A percentile compares a stretch with the other conserved stretches of the same genome.
These are phyloP conservation scores for Aegilops tauschii DNA, from an alignment of 176 grass and related monocot species.

Conservation along the genomic window DNA sequence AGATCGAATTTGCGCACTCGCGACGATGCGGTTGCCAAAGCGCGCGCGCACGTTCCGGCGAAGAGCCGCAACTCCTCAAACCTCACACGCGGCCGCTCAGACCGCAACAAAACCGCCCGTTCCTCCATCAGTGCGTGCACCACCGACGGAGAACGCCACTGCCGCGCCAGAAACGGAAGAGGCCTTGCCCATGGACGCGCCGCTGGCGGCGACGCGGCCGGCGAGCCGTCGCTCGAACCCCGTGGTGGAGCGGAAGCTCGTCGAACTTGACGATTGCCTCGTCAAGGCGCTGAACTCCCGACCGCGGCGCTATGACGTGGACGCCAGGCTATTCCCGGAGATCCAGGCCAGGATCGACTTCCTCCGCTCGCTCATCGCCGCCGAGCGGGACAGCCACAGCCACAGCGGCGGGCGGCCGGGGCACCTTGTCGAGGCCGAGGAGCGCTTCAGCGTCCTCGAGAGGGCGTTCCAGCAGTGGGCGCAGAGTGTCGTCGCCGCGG, in stretches of 20 bases:
- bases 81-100: background rate
- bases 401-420: background rate
- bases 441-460: constrained; percentile 32
- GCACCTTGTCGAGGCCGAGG: constrained; percentile 16
- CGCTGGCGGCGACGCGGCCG: background rate
- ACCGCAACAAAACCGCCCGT: constrained; percentile 13
- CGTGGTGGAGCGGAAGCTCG: constrained; percentile 25
- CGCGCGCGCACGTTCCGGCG: background rate
- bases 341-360: constrained; percentile 19
- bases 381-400: constrained; percentile 25
- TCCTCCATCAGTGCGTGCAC: background rate
- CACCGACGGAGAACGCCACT: background rate
- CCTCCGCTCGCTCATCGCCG: constrained; percentile 33
- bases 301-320: background rate
- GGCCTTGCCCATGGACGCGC: background rate
- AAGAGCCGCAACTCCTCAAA: constrained; percentile 24
- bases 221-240: background rate
- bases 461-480: constrained; percentile 21
- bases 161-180: background rate
- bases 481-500: background rate
- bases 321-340: background rate
- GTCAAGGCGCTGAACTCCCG: background rate
- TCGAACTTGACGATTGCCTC: constrained; percentile 16
- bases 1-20: background rate
- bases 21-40: constrained; percentile 17